Evolutionary conservation across 2,329 filamentous ascomycete species (phyloP).

Genomic region (Claviceps cyperi): DNA sequence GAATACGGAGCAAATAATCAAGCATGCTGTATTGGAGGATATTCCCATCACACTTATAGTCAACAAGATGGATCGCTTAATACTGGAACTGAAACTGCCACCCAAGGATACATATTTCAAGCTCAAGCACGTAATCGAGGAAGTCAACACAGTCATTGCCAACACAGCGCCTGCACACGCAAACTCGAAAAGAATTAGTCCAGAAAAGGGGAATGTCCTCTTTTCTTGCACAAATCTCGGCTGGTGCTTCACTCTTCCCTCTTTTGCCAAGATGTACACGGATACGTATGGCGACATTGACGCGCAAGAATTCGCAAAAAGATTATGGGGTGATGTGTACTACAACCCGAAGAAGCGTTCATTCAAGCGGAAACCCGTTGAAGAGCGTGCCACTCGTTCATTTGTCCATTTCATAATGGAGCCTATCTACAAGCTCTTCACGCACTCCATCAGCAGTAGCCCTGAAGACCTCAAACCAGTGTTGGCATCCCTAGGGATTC

Average conservation of each 20-base stretch:
- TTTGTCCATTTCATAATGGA: constrained; percentile 94
- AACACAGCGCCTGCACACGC: constrained; percentile 71
- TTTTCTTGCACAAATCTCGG: constrained; percentile 89
- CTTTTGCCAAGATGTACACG: constrained; percentile 93
- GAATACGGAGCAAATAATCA: constrained; percentile 95
- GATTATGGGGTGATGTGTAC: constrained; percentile 94
- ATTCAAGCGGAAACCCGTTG: constrained; percentile 76
- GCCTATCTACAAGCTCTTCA: constrained; percentile 95
- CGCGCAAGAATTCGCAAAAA: constrained; percentile 63
- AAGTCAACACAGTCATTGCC: constrained; percentile 93
- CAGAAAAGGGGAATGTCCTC: constrained; percentile 95
- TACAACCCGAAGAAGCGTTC: constrained; percentile 83
- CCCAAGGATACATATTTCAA: constrained; percentile 98
- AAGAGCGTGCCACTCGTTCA: constrained; percentile 66
- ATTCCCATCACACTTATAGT: constrained; percentile 79
- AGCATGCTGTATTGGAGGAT: constrained; percentile 81
- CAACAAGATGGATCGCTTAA: constrained; percentile 95
- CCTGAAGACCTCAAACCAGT: constrained; percentile 72
- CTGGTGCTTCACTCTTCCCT: constrained; percentile 91
- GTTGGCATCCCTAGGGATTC: constrained; percentile 64
- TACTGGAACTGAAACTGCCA: constrained; percentile 84
- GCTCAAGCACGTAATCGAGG: constrained; percentile 94
- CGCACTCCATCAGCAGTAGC: constrained; percentile 83
- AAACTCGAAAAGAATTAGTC: constrained; percentile 68
- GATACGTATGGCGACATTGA: constrained; percentile 76